Evolutionary conservation across 1,284 basidiomycete species (phyloP).

Genomic region (Heliocybe sulcata): DNA sequence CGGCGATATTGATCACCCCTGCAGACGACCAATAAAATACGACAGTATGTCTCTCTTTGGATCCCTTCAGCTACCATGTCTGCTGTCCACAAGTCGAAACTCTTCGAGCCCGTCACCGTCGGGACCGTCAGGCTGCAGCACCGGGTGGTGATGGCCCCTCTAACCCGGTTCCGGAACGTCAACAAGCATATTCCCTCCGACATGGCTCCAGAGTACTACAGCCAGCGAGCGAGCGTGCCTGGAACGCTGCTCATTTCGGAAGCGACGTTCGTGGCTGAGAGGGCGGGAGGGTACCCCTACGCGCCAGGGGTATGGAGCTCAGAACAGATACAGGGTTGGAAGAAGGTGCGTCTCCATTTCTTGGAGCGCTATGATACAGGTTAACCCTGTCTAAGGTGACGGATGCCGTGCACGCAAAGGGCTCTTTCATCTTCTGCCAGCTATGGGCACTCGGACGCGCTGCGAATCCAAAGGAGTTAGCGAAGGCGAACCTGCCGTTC

Average conservation of each 20-base stretch:
- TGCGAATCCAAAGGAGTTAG: conserved; percentile 21
- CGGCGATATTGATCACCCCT: no score
- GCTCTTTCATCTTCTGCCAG: conserved; percentile 36
- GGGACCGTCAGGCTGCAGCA: conserved; percentile 34
- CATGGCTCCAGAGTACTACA: conserved; percentile 35
- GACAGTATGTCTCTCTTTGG: no score
- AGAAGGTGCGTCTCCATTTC: conserved; percentile 21
- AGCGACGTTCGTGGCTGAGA: conserved; percentile 32
- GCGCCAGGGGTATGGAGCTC: conserved; percentile 37
- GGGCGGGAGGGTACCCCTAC: conserved; percentile 28
- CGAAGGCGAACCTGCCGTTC: conserved; percentile 19
- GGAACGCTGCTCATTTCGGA: conserved; percentile 45
- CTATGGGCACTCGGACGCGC: conserved; percentile 39
- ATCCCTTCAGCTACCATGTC: no score
- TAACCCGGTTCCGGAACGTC: conserved; percentile 32
- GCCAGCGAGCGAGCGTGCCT: conserved; percentile 32
- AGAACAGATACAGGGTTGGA: conserved; percentile 41
- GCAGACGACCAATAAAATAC: no score
- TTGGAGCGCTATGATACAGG: not conserved
- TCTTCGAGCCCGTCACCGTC: conserved; percentile 38
- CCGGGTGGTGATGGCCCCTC: conserved; percentile 40
- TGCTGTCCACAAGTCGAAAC: conserved; percentile 8
- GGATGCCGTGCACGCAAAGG: conserved; percentile 22
- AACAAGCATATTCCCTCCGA: conserved; percentile 18
- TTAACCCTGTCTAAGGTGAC: conserved; percentile 14